Evolutionary conservation across 176 grass and related monocot genomes (phyloP).

Genomic region (Hyparrhenia diplandra): DNA sequence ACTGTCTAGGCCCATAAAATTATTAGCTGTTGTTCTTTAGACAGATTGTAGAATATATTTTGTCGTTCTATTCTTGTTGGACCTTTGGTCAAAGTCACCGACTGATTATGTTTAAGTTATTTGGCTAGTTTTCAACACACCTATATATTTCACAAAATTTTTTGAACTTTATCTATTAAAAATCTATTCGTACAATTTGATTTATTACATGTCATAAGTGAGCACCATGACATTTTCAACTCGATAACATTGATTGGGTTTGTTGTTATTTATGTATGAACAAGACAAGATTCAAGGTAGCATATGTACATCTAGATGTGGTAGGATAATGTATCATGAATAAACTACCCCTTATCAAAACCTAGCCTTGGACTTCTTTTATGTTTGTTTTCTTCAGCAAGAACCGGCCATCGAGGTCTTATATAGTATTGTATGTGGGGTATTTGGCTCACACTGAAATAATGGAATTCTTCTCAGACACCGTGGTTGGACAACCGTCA

Average conservation of each 20-base stretch:
- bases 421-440: background rate
- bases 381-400: background rate
- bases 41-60: background rate
- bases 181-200: background rate
- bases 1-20: too few species aligned
- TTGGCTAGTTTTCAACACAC: background rate
- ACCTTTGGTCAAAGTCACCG: background rate
- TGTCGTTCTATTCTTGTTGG: background rate
- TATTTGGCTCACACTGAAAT: background rate
- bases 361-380: background rate
- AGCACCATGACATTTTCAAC: slow-evolving; percentile 21
- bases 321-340: slow-evolving; percentile 20
- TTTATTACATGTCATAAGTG: background rate
- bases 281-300: background rate
- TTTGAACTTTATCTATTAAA: background rate
- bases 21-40: background rate
- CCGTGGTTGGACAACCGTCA: slow-evolving; percentile 61
- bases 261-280: background rate
- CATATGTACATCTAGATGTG: background rate
- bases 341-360: slow-evolving; percentile 10
- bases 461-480: slow-evolving; percentile 39
- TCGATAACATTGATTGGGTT: background rate
- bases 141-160: background rate
- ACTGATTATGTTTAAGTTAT: background rate
- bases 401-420: slow-evolving; percentile 14